A percentile compares a stretch with the other conserved stretches of the same genome.
phyloP scores from a whole-genome alignment of 176 grass and related monocot species.

The Avena insularis region DNA sequence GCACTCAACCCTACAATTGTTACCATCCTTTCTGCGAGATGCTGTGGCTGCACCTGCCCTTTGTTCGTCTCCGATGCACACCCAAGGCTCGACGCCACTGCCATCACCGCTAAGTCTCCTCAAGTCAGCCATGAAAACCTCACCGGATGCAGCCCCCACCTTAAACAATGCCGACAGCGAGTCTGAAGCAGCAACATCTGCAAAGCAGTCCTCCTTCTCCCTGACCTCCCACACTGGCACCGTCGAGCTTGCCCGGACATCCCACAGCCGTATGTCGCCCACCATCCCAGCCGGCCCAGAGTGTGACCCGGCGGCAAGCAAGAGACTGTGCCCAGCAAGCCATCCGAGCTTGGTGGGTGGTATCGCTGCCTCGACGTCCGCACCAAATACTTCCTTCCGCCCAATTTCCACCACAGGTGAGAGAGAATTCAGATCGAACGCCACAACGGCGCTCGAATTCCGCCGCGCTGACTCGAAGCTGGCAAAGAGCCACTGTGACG shows the following conservation, averaged over 20 bases:
- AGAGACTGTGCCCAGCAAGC: constrained; percentile 58
- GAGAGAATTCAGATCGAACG: constrained; percentile 69
- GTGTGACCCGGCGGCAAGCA: constrained; percentile 81
- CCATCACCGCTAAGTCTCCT: constrained; percentile 61
- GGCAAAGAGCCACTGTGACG: constrained; percentile 51
- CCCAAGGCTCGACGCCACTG: constrained; percentile 51
- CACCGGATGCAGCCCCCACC: constrained; percentile 64
- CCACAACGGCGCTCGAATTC: constrained; percentile 77
- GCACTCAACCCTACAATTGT: constrained; percentile 66
- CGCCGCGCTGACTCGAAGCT: constrained; percentile 80
- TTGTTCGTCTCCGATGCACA: constrained; percentile 54
- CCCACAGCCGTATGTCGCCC: constrained; percentile 78
- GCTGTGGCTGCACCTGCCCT: not conserved
- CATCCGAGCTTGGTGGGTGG: constrained; percentile 70
- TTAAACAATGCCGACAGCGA: constrained; percentile 67
- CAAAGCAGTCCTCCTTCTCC: constrained; percentile 81
- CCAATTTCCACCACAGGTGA: constrained; percentile 61
- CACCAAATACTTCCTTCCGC: constrained; percentile 71
- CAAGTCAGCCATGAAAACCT: constrained; percentile 87
- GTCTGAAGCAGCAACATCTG: constrained; percentile 61
- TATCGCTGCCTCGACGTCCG: constrained; percentile 69
- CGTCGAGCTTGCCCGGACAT: constrained; percentile 54
- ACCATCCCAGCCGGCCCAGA: constrained; percentile 57
- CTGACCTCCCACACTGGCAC: constrained; percentile 62
- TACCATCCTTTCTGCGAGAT: constrained; percentile 65